Conservation (phyloP, 2,329 filamentous ascomycete genomes). For the Pyrenochaeta sp. region DNA sequence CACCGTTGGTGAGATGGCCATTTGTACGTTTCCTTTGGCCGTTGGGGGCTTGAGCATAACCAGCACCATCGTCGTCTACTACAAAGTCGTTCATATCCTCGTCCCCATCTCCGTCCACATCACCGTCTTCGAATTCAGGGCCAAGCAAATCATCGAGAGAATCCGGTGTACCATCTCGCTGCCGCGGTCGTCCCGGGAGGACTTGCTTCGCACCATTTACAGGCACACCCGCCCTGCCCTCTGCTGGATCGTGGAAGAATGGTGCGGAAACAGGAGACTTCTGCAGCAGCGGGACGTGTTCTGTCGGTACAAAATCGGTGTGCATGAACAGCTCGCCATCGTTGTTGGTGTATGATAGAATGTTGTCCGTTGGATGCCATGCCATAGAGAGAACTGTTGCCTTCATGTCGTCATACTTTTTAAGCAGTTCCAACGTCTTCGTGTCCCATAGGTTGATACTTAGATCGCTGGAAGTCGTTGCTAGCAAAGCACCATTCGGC, state of each 20-base stretch:
- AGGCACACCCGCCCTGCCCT: slow-evolving; percentile 72
- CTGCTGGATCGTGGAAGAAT: slow-evolving; percentile 81
- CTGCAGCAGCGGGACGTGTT: slow-evolving; percentile 57
- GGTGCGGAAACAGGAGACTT: slow-evolving; percentile 76
- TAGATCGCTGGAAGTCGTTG: slow-evolving; percentile 64
- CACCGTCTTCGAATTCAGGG: slow-evolving; percentile 59
- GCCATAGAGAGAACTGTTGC: slow-evolving; percentile 82
- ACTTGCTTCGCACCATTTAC: slow-evolving; percentile 65
- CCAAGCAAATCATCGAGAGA: slow-evolving; percentile 85
- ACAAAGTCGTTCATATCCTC: slow-evolving; percentile 78
- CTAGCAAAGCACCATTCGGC: slow-evolving; percentile 88
- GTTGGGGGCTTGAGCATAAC: slow-evolving; percentile 73
- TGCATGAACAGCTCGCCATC: slow-evolving; percentile 95
- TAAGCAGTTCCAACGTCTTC: slow-evolving; percentile 81
- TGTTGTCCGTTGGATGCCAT: slow-evolving; percentile 91
- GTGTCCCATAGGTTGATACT: slow-evolving; percentile 87
- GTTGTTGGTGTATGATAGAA: slow-evolving; percentile 88
- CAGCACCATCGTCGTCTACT: slow-evolving; percentile 92
- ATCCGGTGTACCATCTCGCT: slow-evolving; percentile 67
- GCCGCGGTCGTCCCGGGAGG: slow-evolving; percentile 61
- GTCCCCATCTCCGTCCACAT: slow-evolving; percentile 56
- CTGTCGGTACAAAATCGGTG: slow-evolving; percentile 67
- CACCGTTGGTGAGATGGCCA: slow-evolving; percentile 53
- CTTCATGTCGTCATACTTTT: slow-evolving; percentile 73
- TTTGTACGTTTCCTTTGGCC: slow-evolving; percentile 68